A percentile compares a stretch with the other conserved stretches of the same genome.
Conservation (phyloP, 768 basidiomycete species). For the Clitopilus hobsonii region DNA sequence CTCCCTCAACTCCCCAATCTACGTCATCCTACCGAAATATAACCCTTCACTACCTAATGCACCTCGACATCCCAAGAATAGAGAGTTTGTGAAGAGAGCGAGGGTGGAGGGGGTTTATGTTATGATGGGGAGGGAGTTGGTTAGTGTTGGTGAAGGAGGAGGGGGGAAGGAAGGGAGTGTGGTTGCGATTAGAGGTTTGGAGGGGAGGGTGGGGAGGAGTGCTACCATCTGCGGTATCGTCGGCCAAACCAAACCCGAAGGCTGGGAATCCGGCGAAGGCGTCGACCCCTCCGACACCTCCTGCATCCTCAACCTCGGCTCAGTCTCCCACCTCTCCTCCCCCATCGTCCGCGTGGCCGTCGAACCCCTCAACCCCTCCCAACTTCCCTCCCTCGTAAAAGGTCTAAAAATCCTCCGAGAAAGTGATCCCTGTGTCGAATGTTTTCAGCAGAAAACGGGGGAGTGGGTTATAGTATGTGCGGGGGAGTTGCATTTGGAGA, state of each 20-base stretch:
- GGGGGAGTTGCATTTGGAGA: conserved; percentile 95
- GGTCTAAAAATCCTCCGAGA: conserved; percentile 89
- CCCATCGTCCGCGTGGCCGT: conserved; percentile 96
- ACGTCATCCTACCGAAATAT: conserved; percentile 87
- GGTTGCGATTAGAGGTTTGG: conserved; percentile 87
- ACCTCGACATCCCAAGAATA: conserved; percentile 66
- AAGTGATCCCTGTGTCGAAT: conserved; percentile 96
- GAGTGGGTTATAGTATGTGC: conserved; percentile 97
- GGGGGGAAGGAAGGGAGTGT: conserved; percentile 88
- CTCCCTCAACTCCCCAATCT: conserved; percentile 54
- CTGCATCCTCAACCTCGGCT: conserved; percentile 78
- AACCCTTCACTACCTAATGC: conserved; percentile 50
- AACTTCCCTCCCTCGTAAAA: conserved; percentile 84
- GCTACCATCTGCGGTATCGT: conserved; percentile 74
- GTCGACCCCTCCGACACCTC: conserved; percentile 25
- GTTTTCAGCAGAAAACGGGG: conserved; percentile 94
- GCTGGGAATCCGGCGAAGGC: neutral
- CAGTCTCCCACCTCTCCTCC: conserved; percentile 63
- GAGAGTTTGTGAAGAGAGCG: conserved; percentile 52
- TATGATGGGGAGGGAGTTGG: conserved; percentile 98
- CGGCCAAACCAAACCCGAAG: conserved; percentile 36
- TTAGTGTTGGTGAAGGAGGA: conserved; percentile 77
- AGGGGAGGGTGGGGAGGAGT: conserved; percentile 85
- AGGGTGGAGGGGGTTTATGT: conserved; percentile 79
- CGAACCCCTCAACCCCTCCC: conserved; percentile 76